Percentiles rank a stretch among this genome's conserved stretches.
Conservation (phyloP, 2,329 filamentous ascomycete species). For the Fusarium floridanum region DNA sequence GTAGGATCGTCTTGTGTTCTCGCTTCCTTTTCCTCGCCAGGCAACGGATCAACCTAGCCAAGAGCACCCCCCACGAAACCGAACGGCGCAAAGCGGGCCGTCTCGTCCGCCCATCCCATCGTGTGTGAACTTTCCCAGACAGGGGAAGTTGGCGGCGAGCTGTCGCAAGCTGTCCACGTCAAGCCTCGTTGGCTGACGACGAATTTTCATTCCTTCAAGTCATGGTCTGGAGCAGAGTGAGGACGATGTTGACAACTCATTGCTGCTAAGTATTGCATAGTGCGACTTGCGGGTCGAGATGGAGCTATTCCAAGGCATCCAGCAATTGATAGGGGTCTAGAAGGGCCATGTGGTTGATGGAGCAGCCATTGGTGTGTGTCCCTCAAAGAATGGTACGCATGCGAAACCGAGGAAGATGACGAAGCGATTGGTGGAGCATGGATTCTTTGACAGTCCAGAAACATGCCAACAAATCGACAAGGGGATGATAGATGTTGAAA, state of each 20-base stretch:
- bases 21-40: not conserved
- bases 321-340: slow-evolving; percentile 2
- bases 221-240: not conserved
- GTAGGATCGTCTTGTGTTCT: slow-evolving; percentile 12
- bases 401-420: not conserved
- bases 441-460: not conserved
- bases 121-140: not conserved
- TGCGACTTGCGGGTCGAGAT: not conserved
- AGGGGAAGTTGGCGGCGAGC: not conserved
- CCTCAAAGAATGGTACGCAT: not conserved
- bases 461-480: not conserved
- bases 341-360: not conserved
- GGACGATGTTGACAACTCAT: not conserved
- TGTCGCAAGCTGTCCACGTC: slow-evolving; percentile 1
- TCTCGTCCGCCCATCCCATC: not conserved
- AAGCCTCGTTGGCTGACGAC: not conserved
- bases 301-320: not conserved
- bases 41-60: slow-evolving; percentile 8
- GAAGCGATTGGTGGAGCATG: slow-evolving; percentile 1
- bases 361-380: not conserved
- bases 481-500: not conserved
- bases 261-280: not conserved
- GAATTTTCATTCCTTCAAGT: not conserved
- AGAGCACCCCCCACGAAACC: not conserved
- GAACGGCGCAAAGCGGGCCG: slow-evolving; percentile 4